Evolutionary conservation across 2,329 filamentous ascomycete genomes (phyloP), one percentile per base, ranked within the genome.

Genomic region (Aspergillus novoparasiticus): DNA sequence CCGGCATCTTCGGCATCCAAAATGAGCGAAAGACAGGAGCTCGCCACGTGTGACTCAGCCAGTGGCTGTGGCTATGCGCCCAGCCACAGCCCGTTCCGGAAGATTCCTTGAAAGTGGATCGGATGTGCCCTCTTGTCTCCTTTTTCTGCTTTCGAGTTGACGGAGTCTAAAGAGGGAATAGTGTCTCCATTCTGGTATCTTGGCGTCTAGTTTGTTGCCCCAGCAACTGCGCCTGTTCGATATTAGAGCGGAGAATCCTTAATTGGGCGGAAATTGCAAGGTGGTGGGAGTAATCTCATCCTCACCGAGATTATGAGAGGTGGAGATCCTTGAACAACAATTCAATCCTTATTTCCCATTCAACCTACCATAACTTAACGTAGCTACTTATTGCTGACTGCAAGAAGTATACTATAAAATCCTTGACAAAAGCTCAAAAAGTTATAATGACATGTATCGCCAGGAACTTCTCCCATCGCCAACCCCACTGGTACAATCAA

Each of bases 41-140:
- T 50, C 59, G 63, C 63, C 61, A 65, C 63, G 61, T 65, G 63
- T 63, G 61, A 50, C 58, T 57, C 51, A 54, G 51, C 55, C 26
- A 65, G 61, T 65, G 63, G 63, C 63, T 63, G 63, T 60, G 57
- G 54, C 46, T 23, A 30, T 36, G 12, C 30, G 51, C 41, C 51
- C 57, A 62, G 60, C 60, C 60, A 62, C 60, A 59, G 10, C 30
- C 19, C n/a, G 12, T 54, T 54, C 51, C 51, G 51, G 51, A 54
- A 54, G 51, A 34, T 54, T 54, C 51, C 51, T 54, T 43, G 3
- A 23, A 19, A 21, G 51, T 54, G 51, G 51, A 28, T 54, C 51
- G 19, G 2, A 12, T 14, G 50, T 53, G 12, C 23, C 45, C 45
- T 16, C 16, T 30, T 50, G 16, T 28, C 46, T n/a, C 23, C 26